Base-by-base conservation (phyloP, 805 yeast genomes). In the Suhomyces canberraensis region DNA sequence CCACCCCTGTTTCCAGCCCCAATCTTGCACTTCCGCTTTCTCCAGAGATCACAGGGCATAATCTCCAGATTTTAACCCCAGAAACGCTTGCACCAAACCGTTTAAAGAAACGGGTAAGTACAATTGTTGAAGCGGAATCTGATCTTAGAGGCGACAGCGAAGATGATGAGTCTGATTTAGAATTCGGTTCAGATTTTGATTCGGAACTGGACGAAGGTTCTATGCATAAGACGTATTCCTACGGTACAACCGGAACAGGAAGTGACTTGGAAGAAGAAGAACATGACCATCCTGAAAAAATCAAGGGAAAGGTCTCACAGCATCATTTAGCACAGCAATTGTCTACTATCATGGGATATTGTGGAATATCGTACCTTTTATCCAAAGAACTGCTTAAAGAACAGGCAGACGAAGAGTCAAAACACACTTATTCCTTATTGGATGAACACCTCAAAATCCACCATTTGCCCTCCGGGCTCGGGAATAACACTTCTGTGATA, bases 381-480 rank as follows among this genome's bases (percentile, higher is more conserved):
- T 44, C 35, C 36, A 34, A 44, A 32, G 46, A 52, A 32, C 41
- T 41, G 32, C 31, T 49, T 41, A 30, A 47, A 29, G 37, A 42
- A 5, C 24, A 48, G 8, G 68, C 66, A 9, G 53, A 60, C 39
- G 63, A 59, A 28, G 69, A 60, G 39, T 62, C 59, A 57, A 46
- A 50, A 34, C 42, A 53, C 16, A 64, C 70, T 0, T 61, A 41
- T 31, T 61, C 68, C 5, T 42, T 64, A 8, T 36, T 64, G 13
- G 51, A 48, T 22, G 37, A 35, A 4, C 41, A 39, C 8, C 36
- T 47, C 37, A 54, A 55, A 32, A 58, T 61, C 20, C 47, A 46
- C 36, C 48, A 51, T n/a, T 43, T 62, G 13, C 47, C 58, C 13
- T 43, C 58, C 11, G 42, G 51, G n/a, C 39, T 45, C 25, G 35